Base-by-base conservation (phyloP, 2,329 filamentous ascomycete species). In the Zasmidium cellare region DNA sequence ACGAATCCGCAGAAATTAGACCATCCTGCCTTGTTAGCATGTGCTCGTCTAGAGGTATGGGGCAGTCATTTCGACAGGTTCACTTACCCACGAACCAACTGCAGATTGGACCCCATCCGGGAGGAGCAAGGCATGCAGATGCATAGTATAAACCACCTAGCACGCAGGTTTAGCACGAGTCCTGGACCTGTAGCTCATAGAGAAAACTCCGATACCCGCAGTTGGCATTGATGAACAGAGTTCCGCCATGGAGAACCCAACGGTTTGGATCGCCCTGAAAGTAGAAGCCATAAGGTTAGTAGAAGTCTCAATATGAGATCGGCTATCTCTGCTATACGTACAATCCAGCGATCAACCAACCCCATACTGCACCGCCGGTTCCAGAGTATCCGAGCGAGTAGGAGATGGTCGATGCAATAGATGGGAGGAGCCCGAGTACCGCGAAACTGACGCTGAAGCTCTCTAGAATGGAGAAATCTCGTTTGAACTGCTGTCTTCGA, bases 391-490 rank as follows among this genome's bases (percentile, higher is more conserved):
- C 72, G 7, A 75, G 64, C 53, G 67, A 69, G 55, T 74, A 76
- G 3, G 59, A 51, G 16, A 77, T 65, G 1, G 73, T 75, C 9
- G 72, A 73, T 7, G 74, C 74, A 44, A 77, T 69, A 3, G 71
- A 74, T 9, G 75, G 75, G 5, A 76, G 57, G 12, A 77, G 69
- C 18, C 75, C 74, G 7, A 75, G 61, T 12, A 72, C 66, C 1
- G 70, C 68, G 60, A 75, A 75, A 0, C 71, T 74, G 20, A 75
- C 71, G 1, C 66, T 68, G 63, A 75, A 75, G 7, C 69, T 72
- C 25, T 70, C 67, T 56, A 68, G 64, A 56, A 73, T 57, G 52
- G 65, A 67, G 61, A 70, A 72, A 53, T 73, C 69, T 60, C 64
- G 54, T 23, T 63, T 59, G 58, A 62, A 62, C 46, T 64, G 60